These are phyloP conservation scores for Tricholomella constricta DNA, from an alignment of 768 basidiomycete genomes.

Conservation along the genomic window DNA sequence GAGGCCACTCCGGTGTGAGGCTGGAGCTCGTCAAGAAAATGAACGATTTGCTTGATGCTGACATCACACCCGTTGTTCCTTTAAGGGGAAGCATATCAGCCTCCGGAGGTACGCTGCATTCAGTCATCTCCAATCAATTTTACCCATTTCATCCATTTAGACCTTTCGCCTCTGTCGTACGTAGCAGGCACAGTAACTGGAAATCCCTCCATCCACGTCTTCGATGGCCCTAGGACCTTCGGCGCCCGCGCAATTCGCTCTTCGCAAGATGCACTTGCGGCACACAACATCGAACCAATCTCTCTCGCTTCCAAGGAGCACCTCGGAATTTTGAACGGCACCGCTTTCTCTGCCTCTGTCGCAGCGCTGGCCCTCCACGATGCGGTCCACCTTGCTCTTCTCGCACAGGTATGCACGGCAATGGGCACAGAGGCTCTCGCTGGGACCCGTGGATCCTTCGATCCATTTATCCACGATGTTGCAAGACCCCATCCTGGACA, in stretches of 20 bases:
- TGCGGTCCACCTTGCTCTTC: conserved; percentile 63
- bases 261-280: conserved; percentile 56
- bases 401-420: conserved; percentile 76
- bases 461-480: conserved; percentile 74
- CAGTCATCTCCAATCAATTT: conserved; percentile 9
- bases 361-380: conserved; percentile 74
- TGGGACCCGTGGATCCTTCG: conserved; percentile 72
- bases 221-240: conserved; percentile 53
- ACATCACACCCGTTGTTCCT: conserved; percentile 80
- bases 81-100: conserved; percentile 84
- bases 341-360: conserved; percentile 82
- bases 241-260: conserved; percentile 53
- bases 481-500: conserved; percentile 87
- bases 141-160: conserved; percentile 33
- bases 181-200: conserved; percentile 81
- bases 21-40: conserved; percentile 82
- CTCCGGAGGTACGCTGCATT: conserved; percentile 60
- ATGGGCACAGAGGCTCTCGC: conserved; percentile 83
- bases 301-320: conserved; percentile 76
- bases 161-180: conserved; percentile 80
- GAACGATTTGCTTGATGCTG: conserved; percentile 65
- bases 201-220: conserved; percentile 77
- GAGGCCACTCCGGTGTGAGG: conserved; percentile 86
- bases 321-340: conserved; percentile 82
- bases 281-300: conserved; percentile 64